phyloP scores from a whole-genome alignment of 305 asterid species.

The Fraxinus velutina region DNA sequence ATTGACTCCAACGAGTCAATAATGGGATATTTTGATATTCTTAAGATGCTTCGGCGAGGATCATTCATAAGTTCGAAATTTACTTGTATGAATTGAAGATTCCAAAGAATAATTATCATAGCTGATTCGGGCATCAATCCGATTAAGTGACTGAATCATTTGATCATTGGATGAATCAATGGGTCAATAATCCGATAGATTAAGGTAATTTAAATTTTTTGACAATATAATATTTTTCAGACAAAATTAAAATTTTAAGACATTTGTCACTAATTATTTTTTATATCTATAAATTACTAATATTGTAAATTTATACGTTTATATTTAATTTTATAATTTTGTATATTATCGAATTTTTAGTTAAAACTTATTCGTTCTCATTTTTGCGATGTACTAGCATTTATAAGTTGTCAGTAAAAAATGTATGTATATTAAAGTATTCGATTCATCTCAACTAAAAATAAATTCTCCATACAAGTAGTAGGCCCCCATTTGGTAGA shows the following conservation, averaged over 20 bases:
- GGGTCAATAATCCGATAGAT: too few relatives aligned
- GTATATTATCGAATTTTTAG: too few relatives aligned
- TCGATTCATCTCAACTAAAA: neutral
- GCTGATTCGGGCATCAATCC: neutral
- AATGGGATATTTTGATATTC: neutral
- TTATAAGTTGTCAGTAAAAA: neutral
- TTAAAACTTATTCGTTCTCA: neutral
- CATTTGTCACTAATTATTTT: neutral
- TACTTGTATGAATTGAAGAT: neutral
- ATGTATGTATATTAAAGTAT: too few relatives aligned
- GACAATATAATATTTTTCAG: too few relatives aligned
- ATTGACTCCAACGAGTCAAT: neutral
- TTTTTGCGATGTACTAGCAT: neutral
- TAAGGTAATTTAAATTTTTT: too few relatives aligned
- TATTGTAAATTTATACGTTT: neutral
- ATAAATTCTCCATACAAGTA: neutral
- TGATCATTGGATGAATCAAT: too few relatives aligned
- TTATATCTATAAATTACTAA: neutral
- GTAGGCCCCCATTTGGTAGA: too few relatives aligned
- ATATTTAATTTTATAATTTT: too few relatives aligned
- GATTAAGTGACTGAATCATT: neutral
- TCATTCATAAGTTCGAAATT: neutral
- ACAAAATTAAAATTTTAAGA: neutral
- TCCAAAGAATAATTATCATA: neutral
- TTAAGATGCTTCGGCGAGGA: neutral